Conservation (phyloP, 805 yeast species). For the Candida incommunis region DNA sequence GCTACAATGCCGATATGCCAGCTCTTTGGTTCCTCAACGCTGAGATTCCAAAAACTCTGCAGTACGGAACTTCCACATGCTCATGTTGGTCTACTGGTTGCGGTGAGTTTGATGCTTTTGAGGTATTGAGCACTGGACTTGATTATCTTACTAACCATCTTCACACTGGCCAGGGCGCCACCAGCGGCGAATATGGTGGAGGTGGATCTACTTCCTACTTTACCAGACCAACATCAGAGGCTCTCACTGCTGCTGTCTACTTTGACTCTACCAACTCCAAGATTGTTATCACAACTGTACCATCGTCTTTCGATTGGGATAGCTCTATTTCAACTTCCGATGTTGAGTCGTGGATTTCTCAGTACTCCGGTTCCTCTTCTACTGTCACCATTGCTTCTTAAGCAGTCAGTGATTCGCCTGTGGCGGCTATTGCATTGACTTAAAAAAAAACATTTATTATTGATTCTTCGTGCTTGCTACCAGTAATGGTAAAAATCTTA, state of each 20-base stretch:
- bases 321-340: constrained; percentile 39
- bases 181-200: constrained; percentile 36
- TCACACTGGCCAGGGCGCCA: constrained; percentile 69
- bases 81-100: constrained; percentile 97
- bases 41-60: constrained; percentile 90
- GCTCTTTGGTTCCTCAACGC: constrained; percentile 95
- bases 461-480: too few species aligned
- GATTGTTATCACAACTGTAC: constrained; percentile 42
- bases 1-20: constrained; percentile 84
- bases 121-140: constrained; percentile 67
- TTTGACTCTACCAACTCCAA: constrained; percentile 33
- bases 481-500: too few species aligned
- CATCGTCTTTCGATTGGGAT: constrained; percentile 35
- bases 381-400: constrained; percentile 12
- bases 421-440: too few species aligned
- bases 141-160: constrained; percentile 56
- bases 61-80: constrained; percentile 74
- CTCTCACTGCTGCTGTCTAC: constrained; percentile 83
- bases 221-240: constrained; percentile 60
- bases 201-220: constrained; percentile 86
- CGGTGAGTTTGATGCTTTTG: constrained; percentile 95
- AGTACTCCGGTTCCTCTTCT: constrained; percentile 34
- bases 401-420: too few species aligned
- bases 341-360: constrained; percentile 25
- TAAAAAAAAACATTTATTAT: too few species aligned